Evolutionary conservation across 148 eudicot genomes (phyloP), one percentile per base, ranked within the genome.

Genomic region (Vaccinium vitisidaea): DNA sequence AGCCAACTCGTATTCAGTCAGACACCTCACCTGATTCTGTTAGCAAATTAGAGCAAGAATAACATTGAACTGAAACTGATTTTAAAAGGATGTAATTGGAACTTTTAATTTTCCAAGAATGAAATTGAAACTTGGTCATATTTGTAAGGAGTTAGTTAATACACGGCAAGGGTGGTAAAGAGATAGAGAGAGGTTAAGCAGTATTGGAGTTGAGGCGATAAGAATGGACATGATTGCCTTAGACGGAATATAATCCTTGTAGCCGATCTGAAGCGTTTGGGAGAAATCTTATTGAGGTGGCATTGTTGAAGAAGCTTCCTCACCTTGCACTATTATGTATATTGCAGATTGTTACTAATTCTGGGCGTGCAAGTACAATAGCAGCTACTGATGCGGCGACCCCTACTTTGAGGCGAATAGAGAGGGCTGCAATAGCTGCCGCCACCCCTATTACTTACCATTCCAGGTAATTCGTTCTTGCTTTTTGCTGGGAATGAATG

Each of bases 401-500:
- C 56, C 97, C 99, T 8, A 94, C 99, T 32, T 83, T 97, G 84
- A 90, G 98, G 87, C 98, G 99, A 80, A 97, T 97, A 48, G 99
- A 97, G 83, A 93, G 99, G 89, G 99, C 99, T 90, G 96, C 99
- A 74, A 97, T 97, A 81, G 99, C 98, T 87, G 98, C 98, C n/a
- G 99, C 99, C 75, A 97, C 98, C 58, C 98, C 98, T 53, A 97
- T 95, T 80, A 81, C 98, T 58, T 97, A 97, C 79, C 94, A 93
- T 92, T 87, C 98, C 61, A 93, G 93, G 99, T 94, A 92, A 55
- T 78, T 75, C 8, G 7, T 75, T 8, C 63, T 83, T 85, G 63
- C 61, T 83, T 80, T 67, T 32, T 50, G 23, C 81, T 81, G 63
- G 79, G 30, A n/a, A 19, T 23, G 70, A 13, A 70, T 16, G n/a